phyloP scores from a whole-genome alignment of 768 basidiomycete species.

The Phallus indusiatus region DNA sequence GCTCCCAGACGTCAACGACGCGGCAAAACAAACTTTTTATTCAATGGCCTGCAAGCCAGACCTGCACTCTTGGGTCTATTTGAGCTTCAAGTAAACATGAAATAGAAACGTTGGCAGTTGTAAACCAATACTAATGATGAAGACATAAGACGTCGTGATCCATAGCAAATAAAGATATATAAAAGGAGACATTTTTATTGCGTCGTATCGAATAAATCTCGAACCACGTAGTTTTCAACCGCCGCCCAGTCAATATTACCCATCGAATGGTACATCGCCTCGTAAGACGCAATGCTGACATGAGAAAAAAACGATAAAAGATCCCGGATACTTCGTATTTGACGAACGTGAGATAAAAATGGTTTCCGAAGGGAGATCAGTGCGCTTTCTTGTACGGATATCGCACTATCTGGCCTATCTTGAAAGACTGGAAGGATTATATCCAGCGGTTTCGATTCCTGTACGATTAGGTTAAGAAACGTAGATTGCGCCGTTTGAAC shows the following conservation, averaged over 20 bases:
- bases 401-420: conserved; percentile 5
- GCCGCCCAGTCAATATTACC: conserved; percentile 84
- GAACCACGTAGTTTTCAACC: conserved; percentile 70
- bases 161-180: too few relatives aligned
- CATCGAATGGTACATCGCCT: conserved; percentile 73
- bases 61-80: too few relatives aligned
- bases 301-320: conserved; percentile 86
- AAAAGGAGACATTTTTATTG: conserved; percentile 26
- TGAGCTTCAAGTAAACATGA: too few relatives aligned
- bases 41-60: too few relatives aligned
- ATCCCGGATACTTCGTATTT: conserved; percentile 78
- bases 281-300: conserved; percentile 82
- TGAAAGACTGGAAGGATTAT: background rate
- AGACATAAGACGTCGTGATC: too few relatives aligned
- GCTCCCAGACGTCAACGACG: too few relatives aligned
- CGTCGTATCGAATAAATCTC: conserved; percentile 81
- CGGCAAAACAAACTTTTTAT: too few relatives aligned
- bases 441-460: conserved; percentile 1
- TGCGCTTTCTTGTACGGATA: conserved; percentile 13
- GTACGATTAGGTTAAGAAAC: background rate
- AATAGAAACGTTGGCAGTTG: too few relatives aligned
- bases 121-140: too few relatives aligned
- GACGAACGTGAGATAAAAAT: conserved; percentile 53
- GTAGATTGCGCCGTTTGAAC: background rate
- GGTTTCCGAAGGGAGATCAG: conserved; percentile 57